These are phyloP conservation scores for Peronospora tabacina DNA, from an alignment of 352 stramenopile genomes.

Conservation along the genomic window DNA sequence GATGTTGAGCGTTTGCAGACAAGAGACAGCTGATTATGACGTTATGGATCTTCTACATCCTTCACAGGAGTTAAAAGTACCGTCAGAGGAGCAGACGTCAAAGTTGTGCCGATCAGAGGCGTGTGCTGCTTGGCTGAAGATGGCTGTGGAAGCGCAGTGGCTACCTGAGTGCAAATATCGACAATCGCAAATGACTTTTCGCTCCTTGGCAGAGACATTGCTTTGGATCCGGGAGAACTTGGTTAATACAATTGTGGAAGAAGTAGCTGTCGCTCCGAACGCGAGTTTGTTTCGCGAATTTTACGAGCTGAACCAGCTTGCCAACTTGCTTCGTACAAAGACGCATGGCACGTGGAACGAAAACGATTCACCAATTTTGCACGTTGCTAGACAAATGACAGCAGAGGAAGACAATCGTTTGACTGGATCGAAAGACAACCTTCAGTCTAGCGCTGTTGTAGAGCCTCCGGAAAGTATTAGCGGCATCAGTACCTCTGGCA, in stretches of 20 bases:
- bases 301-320: conserved; percentile 23
- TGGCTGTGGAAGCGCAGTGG: conserved; percentile 12
- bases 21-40: conserved; percentile 15
- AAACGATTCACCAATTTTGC: conserved; percentile 4
- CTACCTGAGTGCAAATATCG: conserved; percentile 31
- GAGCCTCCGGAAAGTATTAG: conserved; percentile 10
- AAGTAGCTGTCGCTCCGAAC: conserved; percentile 12
- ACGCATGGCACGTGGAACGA: conserved; percentile 7
- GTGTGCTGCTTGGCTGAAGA: conserved; percentile 20
- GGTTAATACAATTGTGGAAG: background rate
- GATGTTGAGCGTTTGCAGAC: conserved; percentile 12
- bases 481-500: background rate
- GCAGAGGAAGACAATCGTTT: conserved; percentile 11
- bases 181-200: conserved; percentile 22
- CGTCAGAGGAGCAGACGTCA: conserved; percentile 16
- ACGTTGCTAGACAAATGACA: conserved; percentile 15
- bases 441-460: conserved; percentile 2
- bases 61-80: conserved; percentile 6
- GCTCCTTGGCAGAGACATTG: conserved; percentile 29
- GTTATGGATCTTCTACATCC: conserved; percentile 12
- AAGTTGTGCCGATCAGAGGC: conserved; percentile 22
- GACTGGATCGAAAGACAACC: conserved; percentile 7
- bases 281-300: conserved; percentile 24
- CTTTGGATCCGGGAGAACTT: conserved; percentile 26
- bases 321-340: conserved; percentile 13